A percentile compares a stretch with the other conserved stretches of the same genome.
These are phyloP conservation scores for Rhodotorula sphaerocarpa DNA, from an alignment of 768 basidiomycete genomes.

Conservation along the genomic window DNA sequence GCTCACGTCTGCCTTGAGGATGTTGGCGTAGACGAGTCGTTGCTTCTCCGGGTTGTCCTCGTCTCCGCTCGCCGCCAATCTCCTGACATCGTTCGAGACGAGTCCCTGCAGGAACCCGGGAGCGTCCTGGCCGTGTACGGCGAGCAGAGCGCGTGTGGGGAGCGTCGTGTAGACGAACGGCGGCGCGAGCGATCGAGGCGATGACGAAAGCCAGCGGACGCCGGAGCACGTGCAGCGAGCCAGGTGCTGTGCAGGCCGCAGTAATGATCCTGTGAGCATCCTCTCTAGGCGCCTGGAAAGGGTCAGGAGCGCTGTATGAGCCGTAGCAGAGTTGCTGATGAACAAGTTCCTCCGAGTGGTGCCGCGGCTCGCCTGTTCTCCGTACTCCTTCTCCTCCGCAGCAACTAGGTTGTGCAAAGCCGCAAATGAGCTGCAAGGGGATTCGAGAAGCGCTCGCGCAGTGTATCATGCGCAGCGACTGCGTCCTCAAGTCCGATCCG, in stretches of 20 bases:
- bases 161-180: constrained; percentile 21
- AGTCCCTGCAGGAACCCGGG: constrained; percentile 39
- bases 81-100: constrained; percentile 35
- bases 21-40: constrained; percentile 27
- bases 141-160: constrained; percentile 18
- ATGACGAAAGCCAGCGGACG: not conserved
- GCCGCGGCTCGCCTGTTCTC: no score
- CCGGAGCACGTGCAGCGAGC: not conserved
- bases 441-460: constrained; percentile 70
- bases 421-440: constrained; percentile 61
- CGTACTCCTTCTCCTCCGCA: no score
- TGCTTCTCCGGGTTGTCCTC: constrained; percentile 1
- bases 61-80: not conserved
- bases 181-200: not conserved
- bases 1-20: constrained; percentile 36
- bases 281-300: no score
- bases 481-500: constrained; percentile 64
- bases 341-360: no score
- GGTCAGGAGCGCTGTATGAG: no score
- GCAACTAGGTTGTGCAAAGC: no score
- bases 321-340: no score
- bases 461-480: constrained; percentile 76
- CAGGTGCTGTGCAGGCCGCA: not conserved
- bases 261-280: no score
- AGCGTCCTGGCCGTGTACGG: constrained; percentile 30